Evolutionary conservation across 1,284 basidiomycete genomes (phyloP).

Genomic region (Leccinum holopus): DNA sequence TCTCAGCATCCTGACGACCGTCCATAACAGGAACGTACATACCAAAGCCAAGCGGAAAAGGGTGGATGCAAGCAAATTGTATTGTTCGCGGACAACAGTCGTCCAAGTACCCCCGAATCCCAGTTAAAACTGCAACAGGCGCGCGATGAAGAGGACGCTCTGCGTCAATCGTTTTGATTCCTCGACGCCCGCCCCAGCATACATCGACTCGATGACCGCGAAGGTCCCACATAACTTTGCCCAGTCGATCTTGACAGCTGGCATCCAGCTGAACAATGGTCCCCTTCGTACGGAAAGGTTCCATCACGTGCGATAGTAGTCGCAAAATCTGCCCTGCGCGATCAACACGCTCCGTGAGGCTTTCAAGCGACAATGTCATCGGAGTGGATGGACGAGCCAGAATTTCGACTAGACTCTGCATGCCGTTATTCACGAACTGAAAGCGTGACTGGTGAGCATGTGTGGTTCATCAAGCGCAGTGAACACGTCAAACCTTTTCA

Average conservation of each 20-base stretch:
- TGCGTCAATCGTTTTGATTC: constrained; percentile 26
- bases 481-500: constrained; percentile 50
- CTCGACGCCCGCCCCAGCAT: constrained; percentile 24
- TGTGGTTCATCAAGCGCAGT: neutral
- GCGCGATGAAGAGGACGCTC: constrained; percentile 51
- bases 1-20: constrained; percentile 11
- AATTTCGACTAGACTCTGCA: constrained; percentile 61
- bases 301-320: constrained; percentile 64
- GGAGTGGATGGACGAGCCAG: constrained; percentile 41
- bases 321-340: constrained; percentile 68
- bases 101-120: constrained; percentile 65
- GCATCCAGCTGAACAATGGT: constrained; percentile 50
- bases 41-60: constrained; percentile 61
- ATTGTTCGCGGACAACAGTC: constrained; percentile 46
- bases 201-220: constrained; percentile 40
- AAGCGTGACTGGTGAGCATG: constrained; percentile 1
- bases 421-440: constrained; percentile 74
- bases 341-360: constrained; percentile 42
- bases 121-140: constrained; percentile 70
- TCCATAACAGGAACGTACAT: constrained; percentile 27
- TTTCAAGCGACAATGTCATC: constrained; percentile 25
- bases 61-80: constrained; percentile 43
- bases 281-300: constrained; percentile 53
- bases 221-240: constrained; percentile 48
- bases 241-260: constrained; percentile 55